These are phyloP conservation scores for Zymoseptoria brevis DNA, from an alignment of 2,329 filamentous ascomycete genomes.

Conservation along the genomic window DNA sequence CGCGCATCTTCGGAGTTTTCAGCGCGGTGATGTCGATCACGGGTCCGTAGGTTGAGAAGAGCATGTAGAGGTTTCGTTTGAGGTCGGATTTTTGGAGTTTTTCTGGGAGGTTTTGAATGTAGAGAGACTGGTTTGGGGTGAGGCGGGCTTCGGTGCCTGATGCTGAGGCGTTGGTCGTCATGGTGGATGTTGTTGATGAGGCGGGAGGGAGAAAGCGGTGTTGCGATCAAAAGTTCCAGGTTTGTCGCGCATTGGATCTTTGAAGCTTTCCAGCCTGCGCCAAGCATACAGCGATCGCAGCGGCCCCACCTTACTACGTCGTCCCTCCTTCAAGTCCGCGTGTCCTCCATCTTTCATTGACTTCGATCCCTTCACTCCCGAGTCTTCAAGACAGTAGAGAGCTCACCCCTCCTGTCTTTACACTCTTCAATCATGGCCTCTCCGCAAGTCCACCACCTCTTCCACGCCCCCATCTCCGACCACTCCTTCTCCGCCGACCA, in stretches of 20 bases:
- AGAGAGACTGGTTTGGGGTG: constrained; percentile 54
- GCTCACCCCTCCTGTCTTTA: constrained; percentile 71
- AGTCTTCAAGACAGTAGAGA: constrained; percentile 89
- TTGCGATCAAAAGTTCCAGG: neutral
- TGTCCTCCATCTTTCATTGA: neutral
- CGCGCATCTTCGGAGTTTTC: constrained; percentile 86
- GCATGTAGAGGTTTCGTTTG: constrained; percentile 77
- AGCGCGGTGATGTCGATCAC: constrained; percentile 87
- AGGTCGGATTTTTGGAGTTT: constrained; percentile 88
- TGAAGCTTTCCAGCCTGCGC: neutral
- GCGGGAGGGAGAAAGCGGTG: too few relatives aligned
- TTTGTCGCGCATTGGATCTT: neutral
- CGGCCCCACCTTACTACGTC: neutral
- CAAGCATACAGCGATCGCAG: neutral
- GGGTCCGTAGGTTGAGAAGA: constrained; percentile 89
- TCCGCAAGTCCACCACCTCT: constrained; percentile 91
- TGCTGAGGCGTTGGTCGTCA: constrained; percentile 2
- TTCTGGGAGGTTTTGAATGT: constrained; percentile 78
- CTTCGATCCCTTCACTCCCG: neutral
- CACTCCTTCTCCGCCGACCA: constrained; percentile 96
- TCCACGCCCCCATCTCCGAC: constrained; percentile 92
- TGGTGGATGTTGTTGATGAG: constrained; percentile 3
- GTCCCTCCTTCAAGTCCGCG: constrained; percentile 1
- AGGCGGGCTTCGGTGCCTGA: neutral
- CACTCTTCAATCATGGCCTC: constrained; percentile 56